Percentiles rank a stretch among this genome's conserved stretches.
Conservation (phyloP, 2,329 filamentous ascomycete genomes). For the Botrytis pseudocinerea region DNA sequence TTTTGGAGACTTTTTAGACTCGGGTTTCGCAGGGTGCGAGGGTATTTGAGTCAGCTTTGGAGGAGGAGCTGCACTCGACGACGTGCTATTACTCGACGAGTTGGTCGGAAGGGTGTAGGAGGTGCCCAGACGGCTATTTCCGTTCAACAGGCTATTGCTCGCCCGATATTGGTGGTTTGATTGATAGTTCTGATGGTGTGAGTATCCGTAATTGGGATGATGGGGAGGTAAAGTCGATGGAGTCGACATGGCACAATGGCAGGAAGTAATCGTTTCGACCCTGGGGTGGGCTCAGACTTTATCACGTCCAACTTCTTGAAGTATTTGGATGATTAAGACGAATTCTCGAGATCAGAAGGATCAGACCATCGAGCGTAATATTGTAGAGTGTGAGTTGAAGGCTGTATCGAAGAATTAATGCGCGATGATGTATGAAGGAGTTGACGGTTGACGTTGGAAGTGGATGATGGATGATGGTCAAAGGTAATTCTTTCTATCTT, state of each 20-base stretch:
- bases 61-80: conserved; percentile 34
- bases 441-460: conserved; percentile 22
- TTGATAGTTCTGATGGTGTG: conserved; percentile 57
- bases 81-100: conserved; percentile 38
- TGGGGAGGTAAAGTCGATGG: conserved; percentile 73
- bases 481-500: conserved; percentile 24
- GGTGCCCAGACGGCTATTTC: conserved; percentile 38
- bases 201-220: conserved; percentile 64
- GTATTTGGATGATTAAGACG: background rate
- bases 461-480: conserved; percentile 20
- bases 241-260: conserved; percentile 65
- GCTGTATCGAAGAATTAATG: conserved; percentile 14
- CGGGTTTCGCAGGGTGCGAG: conserved; percentile 22
- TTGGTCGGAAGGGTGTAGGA: conserved; percentile 38
- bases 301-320: conserved; percentile 19
- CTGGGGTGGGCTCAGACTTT: conserved; percentile 26
- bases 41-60: conserved; percentile 32
- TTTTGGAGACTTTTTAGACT: conserved; percentile 31
- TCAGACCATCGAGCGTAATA: conserved; percentile 13
- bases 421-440: conserved; percentile 11
- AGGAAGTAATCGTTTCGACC: conserved; percentile 29
- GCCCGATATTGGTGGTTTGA: conserved; percentile 53
- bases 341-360: background rate
- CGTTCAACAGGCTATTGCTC: conserved; percentile 44
- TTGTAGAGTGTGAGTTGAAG: conserved; percentile 5